These are phyloP conservation scores for Acorus calamus DNA, from an alignment of 106 monocot genomes.

Conservation along the genomic window DNA sequence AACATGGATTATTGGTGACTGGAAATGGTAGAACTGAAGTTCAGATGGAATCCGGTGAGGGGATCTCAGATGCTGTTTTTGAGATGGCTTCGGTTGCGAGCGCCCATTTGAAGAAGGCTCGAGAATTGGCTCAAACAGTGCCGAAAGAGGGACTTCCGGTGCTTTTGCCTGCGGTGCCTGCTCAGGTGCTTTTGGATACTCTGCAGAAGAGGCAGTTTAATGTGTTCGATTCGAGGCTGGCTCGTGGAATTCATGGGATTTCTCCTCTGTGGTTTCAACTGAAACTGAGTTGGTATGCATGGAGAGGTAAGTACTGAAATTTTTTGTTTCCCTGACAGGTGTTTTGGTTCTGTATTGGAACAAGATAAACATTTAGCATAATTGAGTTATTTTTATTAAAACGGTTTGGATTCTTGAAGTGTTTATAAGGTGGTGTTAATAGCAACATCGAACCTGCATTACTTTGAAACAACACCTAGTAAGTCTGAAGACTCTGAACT, in stretches of 20 bases:
- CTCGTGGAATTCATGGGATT: slow-evolving; percentile 51
- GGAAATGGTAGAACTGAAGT: slow-evolving; percentile 32
- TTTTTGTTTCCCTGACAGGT: too few relatives aligned
- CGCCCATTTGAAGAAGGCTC: slow-evolving; percentile 59
- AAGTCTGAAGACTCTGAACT: too few relatives aligned
- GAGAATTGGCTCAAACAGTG: slow-evolving; percentile 41
- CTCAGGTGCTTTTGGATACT: slow-evolving; percentile 64
- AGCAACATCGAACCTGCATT: too few relatives aligned
- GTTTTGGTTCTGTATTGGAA: too few relatives aligned
- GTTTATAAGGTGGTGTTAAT: too few relatives aligned
- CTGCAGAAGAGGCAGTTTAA: slow-evolving; percentile 44
- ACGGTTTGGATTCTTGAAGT: too few relatives aligned
- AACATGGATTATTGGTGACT: slow-evolving; percentile 39
- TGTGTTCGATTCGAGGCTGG: slow-evolving; percentile 85
- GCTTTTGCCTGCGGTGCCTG: slow-evolving; percentile 73
- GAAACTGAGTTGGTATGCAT: slow-evolving; percentile 81
- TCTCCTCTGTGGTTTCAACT: slow-evolving; percentile 86
- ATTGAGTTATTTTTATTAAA: too few relatives aligned
- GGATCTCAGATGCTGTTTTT: slow-evolving; percentile 55
- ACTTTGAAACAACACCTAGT: too few relatives aligned
- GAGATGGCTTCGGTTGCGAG: slow-evolving; percentile 63
- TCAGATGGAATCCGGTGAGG: slow-evolving; percentile 41
- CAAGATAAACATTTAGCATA: too few relatives aligned
- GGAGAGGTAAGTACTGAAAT: slow-evolving; percentile 53
- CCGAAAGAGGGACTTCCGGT: slow-evolving; percentile 45